phyloP scores from a whole-genome alignment of 441 rosid genomes.

The Euphorbia neoarborescens region DNA sequence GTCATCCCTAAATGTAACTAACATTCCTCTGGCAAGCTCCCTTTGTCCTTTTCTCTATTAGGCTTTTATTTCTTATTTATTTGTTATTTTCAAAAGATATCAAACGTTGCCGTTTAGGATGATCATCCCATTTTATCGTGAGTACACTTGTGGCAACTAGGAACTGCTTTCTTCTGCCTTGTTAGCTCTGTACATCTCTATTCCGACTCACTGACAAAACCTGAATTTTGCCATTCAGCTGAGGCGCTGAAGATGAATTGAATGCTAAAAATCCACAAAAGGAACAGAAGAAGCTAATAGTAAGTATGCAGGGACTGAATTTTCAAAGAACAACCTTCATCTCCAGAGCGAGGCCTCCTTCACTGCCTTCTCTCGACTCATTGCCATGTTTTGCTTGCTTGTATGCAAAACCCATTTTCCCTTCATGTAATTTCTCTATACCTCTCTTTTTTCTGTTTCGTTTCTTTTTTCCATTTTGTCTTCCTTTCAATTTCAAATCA shows the following conservation, averaged over 20 bases:
- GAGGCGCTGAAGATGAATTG: constrained; percentile 17
- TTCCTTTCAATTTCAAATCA: background rate
- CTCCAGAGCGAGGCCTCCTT: constrained; percentile 45
- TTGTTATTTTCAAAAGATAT: too few species aligned
- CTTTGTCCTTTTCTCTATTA: too few species aligned
- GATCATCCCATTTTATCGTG: too few species aligned
- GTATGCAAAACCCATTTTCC: constrained; percentile 27
- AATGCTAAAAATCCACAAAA: constrained; percentile 2
- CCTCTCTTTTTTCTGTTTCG: too few species aligned
- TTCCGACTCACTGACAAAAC: too few species aligned
- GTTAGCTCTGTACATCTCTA: too few species aligned
- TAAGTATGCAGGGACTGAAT: constrained; percentile 40
- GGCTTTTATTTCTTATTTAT: too few species aligned
- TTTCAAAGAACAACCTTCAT: constrained; percentile 29
- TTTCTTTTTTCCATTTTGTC: background rate
- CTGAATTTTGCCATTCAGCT: background rate
- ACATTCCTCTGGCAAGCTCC: too few species aligned
- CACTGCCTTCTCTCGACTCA: constrained; percentile 38
- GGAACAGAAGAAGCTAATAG: background rate
- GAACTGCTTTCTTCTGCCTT: too few species aligned
- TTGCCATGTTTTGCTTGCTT: constrained; percentile 37
- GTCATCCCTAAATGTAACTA: too few species aligned
- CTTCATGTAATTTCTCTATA: constrained; percentile 44
- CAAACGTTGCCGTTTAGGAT: too few species aligned
- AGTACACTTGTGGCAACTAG: too few species aligned